Percentiles rank a stretch among this genome's conserved stretches.
Conservation (phyloP, 75 land plant genomes). For the Pinus tabuliformis region DNA sequence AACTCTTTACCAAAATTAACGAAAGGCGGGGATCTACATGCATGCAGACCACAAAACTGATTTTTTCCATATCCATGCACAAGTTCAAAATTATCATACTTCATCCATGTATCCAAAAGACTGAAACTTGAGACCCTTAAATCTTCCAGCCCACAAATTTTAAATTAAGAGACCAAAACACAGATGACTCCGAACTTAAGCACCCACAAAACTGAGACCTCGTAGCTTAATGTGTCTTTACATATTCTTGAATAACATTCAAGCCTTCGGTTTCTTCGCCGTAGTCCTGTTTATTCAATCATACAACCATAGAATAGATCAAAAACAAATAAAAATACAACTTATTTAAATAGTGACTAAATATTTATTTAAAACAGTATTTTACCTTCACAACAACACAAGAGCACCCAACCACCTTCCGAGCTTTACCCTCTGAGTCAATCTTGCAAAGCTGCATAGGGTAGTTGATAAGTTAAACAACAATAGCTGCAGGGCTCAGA, state of each 20-base stretch:
- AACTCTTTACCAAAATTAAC: too few relatives aligned
- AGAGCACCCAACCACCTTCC: constrained; percentile 81
- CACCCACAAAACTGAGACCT: background rate
- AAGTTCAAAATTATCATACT: too few relatives aligned
- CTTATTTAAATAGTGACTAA: background rate
- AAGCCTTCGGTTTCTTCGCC: constrained; percentile 61
- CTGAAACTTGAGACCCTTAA: too few relatives aligned
- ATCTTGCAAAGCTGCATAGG: constrained; percentile 67
- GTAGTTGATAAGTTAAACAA: background rate
- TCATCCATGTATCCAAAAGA: too few relatives aligned
- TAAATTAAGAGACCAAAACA: too few relatives aligned
- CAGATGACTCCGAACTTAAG: too few relatives aligned
- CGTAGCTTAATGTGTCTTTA: constrained; percentile 28
- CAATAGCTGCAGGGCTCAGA: background rate
- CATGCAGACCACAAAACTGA: too few relatives aligned
- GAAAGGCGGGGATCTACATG: too few relatives aligned
- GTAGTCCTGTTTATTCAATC: constrained; percentile 24
- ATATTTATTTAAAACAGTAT: too few relatives aligned
- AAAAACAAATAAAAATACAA: background rate
- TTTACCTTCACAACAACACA: constrained; percentile 76
- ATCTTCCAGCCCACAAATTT: too few relatives aligned
- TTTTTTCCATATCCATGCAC: too few relatives aligned
- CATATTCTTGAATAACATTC: constrained; percentile 51
- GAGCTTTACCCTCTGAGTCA: constrained; percentile 82
- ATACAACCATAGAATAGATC: too few relatives aligned